These are phyloP conservation scores for Syzygium aromaticum DNA, from an alignment of 345 rosid species.

Conservation along the genomic window DNA sequence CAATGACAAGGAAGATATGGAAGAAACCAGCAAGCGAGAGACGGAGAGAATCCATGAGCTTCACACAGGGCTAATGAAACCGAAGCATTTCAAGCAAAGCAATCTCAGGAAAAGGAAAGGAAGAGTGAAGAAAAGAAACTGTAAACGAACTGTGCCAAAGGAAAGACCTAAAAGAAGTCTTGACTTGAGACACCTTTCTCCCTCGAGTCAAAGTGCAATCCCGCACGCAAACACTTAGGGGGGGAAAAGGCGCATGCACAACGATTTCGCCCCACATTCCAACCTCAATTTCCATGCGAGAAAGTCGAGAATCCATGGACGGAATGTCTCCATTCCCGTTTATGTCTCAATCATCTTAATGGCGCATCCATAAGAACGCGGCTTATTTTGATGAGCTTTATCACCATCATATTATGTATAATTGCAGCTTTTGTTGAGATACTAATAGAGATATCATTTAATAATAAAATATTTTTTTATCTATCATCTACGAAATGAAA, in stretches of 20 bases:
- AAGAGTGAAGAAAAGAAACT: neutral
- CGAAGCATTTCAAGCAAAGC: neutral
- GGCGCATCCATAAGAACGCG: neutral
- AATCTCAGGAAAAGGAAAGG: neutral
- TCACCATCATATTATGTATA: neutral
- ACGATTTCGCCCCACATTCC: neutral
- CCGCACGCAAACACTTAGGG: neutral
- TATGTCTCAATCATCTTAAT: neutral
- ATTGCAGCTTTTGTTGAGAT: neutral
- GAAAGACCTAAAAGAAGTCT: neutral
- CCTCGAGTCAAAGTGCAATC: neutral
- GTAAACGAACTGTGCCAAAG: neutral
- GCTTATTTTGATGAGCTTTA: fast-evolving
- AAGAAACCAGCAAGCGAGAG: neutral
- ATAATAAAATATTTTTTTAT: neutral
- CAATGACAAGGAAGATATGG: neutral
- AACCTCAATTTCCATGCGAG: neutral
- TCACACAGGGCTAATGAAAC: neutral
- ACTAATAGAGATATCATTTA: neutral
- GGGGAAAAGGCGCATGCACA: neutral
- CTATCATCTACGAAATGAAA: fast-evolving
- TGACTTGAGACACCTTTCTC: neutral
- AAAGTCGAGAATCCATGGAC: neutral
- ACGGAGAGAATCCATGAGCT: neutral
- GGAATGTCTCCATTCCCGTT: neutral